phyloP scores from a whole-genome alignment of 1,284 basidiomycete genomes.

The Irpex lacteus region DNA sequence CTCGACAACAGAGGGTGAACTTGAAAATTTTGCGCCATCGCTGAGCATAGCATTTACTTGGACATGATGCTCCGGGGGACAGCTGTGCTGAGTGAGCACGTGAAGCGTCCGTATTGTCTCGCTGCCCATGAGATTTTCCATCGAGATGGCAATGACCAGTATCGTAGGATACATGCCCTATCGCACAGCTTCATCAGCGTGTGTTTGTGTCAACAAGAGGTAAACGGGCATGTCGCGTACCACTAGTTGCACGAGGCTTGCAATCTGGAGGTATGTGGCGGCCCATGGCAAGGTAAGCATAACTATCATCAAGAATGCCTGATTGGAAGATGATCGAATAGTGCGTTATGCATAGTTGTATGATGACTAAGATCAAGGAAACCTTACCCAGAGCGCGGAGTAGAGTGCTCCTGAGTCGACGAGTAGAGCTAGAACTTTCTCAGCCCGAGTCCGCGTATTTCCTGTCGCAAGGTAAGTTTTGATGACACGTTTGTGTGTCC shows the following conservation, averaged over 20 bases:
- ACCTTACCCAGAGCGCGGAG: not conserved
- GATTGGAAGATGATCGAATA: too few species aligned
- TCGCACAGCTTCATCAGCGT: not conserved
- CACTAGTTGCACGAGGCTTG: not conserved
- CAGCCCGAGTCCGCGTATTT: not conserved
- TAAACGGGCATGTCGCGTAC: not conserved
- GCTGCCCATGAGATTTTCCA: not conserved
- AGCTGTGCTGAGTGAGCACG: too few species aligned
- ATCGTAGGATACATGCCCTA: not conserved
- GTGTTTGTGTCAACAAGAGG: not conserved
- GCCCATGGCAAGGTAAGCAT: not conserved
- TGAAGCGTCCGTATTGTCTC: too few species aligned
- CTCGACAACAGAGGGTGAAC: too few species aligned
- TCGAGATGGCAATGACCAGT: not conserved
- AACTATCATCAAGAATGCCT: too few species aligned
- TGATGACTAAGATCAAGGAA: not conserved
- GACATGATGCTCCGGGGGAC: too few species aligned
- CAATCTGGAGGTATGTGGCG: not conserved
- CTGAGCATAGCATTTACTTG: too few species aligned
- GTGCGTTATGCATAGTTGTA: too few species aligned
- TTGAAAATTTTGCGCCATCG: too few species aligned
- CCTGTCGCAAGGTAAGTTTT: not conserved
- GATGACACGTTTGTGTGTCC: not conserved
- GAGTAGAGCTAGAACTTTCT: not conserved
- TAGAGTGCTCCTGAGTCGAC: not conserved